These are phyloP conservation scores for Coemansia sp. DNA, from an alignment of 192 early-diverging fungal species.

Conservation along the genomic window DNA sequence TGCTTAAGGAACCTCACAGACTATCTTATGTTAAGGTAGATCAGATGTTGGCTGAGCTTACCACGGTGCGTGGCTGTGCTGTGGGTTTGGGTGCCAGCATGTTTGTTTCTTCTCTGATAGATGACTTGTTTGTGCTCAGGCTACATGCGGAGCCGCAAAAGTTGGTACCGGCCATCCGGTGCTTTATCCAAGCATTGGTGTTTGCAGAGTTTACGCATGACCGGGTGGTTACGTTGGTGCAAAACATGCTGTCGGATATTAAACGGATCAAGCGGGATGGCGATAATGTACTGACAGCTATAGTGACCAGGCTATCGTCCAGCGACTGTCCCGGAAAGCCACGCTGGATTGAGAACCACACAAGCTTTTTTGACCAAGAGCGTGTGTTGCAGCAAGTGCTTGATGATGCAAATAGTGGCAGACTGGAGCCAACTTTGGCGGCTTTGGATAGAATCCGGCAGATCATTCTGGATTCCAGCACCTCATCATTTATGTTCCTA, in stretches of 20 bases:
- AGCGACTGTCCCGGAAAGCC: constrained; percentile 34
- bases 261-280: constrained; percentile 68
- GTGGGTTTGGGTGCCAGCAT: constrained; percentile 52
- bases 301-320: constrained; percentile 26
- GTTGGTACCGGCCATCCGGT: constrained; percentile 42
- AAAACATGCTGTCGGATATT: constrained; percentile 69
- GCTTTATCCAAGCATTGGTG: constrained; percentile 57
- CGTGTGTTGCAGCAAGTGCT: constrained; percentile 58
- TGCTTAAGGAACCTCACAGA: constrained; percentile 2
- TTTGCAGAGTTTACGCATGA: constrained; percentile 69
- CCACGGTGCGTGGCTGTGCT: constrained; percentile 44
- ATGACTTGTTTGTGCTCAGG: constrained; percentile 61
- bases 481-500: too few relatives aligned
- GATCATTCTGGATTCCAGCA: too few relatives aligned
- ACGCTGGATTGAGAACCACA: constrained; percentile 58
- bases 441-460: too few relatives aligned
- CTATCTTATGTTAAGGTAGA: constrained; percentile 33
- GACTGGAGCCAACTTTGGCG: neutral
- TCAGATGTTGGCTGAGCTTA: constrained; percentile 50
- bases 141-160: constrained; percentile 23
- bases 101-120: constrained; percentile 53
- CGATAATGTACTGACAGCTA: constrained; percentile 51
- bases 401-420: constrained; percentile 13
- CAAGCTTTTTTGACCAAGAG: constrained; percentile 70
- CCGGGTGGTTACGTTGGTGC: constrained; percentile 64